Conservation (phyloP, 352 stramenopile genomes). For the Phytophthora vignae region DNA sequence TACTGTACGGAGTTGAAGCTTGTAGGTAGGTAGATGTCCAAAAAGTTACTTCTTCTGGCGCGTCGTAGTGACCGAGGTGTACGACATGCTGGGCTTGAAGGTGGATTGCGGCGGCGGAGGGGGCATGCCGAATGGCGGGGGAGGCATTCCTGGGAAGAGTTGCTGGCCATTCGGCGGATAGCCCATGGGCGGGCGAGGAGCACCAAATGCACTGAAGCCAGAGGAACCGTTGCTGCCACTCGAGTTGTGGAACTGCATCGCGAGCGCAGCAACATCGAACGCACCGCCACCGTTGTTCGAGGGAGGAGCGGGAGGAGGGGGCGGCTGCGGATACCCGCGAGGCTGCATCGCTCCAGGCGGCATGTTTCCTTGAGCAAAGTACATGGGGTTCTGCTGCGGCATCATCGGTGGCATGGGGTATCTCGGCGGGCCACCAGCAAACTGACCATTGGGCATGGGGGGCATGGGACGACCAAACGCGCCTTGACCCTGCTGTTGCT, state of each 20-base stretch:
- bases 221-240: constrained; percentile 34
- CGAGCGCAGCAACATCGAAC: constrained; percentile 72
- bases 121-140: constrained; percentile 39
- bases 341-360: constrained; percentile 30
- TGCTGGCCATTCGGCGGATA: constrained; percentile 35
- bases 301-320: constrained; percentile 29
- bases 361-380: constrained; percentile 39
- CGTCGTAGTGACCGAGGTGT: constrained; percentile 74
- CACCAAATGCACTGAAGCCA: constrained; percentile 43
- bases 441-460: constrained; percentile 37
- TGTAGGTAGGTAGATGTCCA: constrained; percentile 7
- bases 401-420: constrained; percentile 42
- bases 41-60: constrained; percentile 59
- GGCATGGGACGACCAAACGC: constrained; percentile 35
- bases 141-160: constrained; percentile 49
- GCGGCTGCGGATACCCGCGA: constrained; percentile 39
- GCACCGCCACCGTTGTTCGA: constrained; percentile 29
- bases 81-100: constrained; percentile 86
- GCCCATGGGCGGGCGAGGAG: constrained; percentile 43
- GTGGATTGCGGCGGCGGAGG: constrained; percentile 47
- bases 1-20: constrained; percentile 38
- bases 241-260: constrained; percentile 82
- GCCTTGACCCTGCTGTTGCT: constrained; percentile 34
- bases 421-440: constrained; percentile 19
- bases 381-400: constrained; percentile 39